A percentile compares a stretch with the other conserved stretches of the same genome.
phyloP scores from a whole-genome alignment of 768 basidiomycete genomes.

The Tulasnella sp. region DNA sequence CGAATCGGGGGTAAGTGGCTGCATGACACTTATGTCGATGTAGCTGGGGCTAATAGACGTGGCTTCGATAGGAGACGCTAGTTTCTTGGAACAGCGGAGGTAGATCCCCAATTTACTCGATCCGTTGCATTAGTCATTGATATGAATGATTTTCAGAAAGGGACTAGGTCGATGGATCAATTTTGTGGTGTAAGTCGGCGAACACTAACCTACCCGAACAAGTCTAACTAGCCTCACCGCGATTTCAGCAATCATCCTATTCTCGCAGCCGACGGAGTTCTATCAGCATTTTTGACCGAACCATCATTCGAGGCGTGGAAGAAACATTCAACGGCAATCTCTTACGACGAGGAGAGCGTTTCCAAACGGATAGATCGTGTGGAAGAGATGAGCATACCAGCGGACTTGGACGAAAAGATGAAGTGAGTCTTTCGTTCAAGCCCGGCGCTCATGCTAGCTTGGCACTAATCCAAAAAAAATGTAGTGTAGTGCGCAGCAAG shows the following conservation, averaged over 20 bases:
- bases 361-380: constrained; percentile 66
- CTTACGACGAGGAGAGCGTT: constrained; percentile 77
- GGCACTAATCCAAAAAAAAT: neutral
- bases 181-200: constrained; percentile 53
- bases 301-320: constrained; percentile 80
- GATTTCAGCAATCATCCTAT: constrained; percentile 73
- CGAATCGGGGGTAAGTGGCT: too few species aligned
- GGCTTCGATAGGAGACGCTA: constrained; percentile 55
- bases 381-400: constrained; percentile 88
- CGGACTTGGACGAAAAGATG: constrained; percentile 85
- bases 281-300: constrained; percentile 72
- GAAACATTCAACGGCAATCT: constrained; percentile 52
- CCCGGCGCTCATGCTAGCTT: neutral
- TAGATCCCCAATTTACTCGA: constrained; percentile 19
- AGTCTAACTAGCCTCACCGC: neutral
- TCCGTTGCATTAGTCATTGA: neutral
- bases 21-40: neutral
- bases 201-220: neutral
- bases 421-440: constrained; percentile 31
- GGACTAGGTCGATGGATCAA: constrained; percentile 71
- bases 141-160: constrained; percentile 37
- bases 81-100: constrained; percentile 86
- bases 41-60: constrained; percentile 9
- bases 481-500: constrained; percentile 62
- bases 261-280: constrained; percentile 74